Percentiles rank a stretch among this genome's conserved stretches.
phyloP scores from a whole-genome alignment of 2,329 filamentous ascomycete species.

The Stylonectria norvegica region DNA sequence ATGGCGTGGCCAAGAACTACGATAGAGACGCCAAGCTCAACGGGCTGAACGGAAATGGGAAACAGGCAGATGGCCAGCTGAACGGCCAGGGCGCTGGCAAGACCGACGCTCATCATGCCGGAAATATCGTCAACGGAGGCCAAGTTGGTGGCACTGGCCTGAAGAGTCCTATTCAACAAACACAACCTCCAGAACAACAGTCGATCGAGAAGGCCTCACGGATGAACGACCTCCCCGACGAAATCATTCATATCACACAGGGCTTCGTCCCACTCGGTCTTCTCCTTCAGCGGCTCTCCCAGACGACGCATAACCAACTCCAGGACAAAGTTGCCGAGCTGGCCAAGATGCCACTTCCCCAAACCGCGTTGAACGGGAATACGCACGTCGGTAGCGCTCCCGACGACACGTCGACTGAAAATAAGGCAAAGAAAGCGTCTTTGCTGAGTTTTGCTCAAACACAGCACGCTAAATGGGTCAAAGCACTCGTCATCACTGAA shows the following conservation, averaged over 20 bases:
- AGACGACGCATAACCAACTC: slow-evolving; percentile 78
- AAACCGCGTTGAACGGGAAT: slow-evolving; percentile 50
- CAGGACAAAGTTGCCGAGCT: slow-evolving; percentile 67
- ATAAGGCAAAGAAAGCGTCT: slow-evolving; percentile 70
- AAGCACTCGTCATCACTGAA: slow-evolving; percentile 82
- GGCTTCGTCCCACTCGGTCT: slow-evolving; percentile 73
- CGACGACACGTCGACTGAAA: slow-evolving; percentile 61
- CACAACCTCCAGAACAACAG: slow-evolving; percentile 14
- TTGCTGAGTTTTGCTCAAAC: slow-evolving; percentile 76
- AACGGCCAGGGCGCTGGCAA: slow-evolving; percentile 35
- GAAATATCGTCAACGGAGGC: slow-evolving; percentile 28
- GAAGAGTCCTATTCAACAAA: slow-evolving; percentile 15
- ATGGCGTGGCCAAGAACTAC: slow-evolving; percentile 53
- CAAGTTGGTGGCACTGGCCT: slow-evolving; percentile 14
- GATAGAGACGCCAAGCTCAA: slow-evolving; percentile 48
- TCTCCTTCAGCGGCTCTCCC: slow-evolving; percentile 74
- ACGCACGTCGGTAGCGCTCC: slow-evolving; percentile 28
- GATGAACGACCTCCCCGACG: slow-evolving; percentile 58
- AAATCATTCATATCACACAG: slow-evolving; percentile 68
- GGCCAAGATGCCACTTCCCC: slow-evolving; percentile 61
- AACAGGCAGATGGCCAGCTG: slow-evolving; percentile 21
- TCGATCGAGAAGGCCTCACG: slow-evolving; percentile 28
- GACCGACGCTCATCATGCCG: slow-evolving; percentile 10
- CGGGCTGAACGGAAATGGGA: slow-evolving; percentile 43
- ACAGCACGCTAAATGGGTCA: slow-evolving; percentile 84